Evolutionary conservation across 352 stramenopile species (phyloP).

Genomic region (Globisporangium sylvaticum): DNA sequence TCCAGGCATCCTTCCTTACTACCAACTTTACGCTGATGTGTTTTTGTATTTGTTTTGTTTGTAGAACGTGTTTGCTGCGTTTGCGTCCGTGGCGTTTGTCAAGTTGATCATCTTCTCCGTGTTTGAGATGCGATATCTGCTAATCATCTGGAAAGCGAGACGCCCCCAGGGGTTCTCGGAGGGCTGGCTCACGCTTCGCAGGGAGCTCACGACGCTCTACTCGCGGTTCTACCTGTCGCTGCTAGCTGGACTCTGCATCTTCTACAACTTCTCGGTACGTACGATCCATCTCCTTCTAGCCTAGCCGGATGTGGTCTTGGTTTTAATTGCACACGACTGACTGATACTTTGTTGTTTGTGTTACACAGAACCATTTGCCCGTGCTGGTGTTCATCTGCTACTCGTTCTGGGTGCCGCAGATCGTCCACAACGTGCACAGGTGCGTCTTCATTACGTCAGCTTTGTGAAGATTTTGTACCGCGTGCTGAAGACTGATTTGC

Average conservation of each 20-base stretch:
- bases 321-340: not conserved
- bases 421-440: conserved; percentile 93
- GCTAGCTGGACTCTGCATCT: conserved; percentile 83
- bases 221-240: conserved; percentile 95
- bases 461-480: not conserved
- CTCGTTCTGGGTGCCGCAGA: conserved; percentile 99
- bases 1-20: not conserved
- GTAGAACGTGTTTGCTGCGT: conserved; percentile 94
- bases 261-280: conserved; percentile 89
- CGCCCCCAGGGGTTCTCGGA: conserved; percentile 82
- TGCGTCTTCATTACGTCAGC: conserved; percentile 19
- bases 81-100: conserved; percentile 96
- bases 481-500: not conserved
- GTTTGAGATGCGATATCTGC: conserved; percentile 98
- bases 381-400: conserved; percentile 93
- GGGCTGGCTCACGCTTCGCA: conserved; percentile 86
- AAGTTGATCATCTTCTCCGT: conserved; percentile 98
- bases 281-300: not conserved
- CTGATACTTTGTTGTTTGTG: not conserved
- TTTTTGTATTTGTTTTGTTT: not conserved
- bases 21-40: not conserved
- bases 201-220: conserved; percentile 93
- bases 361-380: conserved; percentile 79
- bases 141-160: conserved; percentile 95
- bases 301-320: not conserved